Base-by-base conservation (phyloP, 805 yeast species). In the Zygosaccharomyces bailii region DNA sequence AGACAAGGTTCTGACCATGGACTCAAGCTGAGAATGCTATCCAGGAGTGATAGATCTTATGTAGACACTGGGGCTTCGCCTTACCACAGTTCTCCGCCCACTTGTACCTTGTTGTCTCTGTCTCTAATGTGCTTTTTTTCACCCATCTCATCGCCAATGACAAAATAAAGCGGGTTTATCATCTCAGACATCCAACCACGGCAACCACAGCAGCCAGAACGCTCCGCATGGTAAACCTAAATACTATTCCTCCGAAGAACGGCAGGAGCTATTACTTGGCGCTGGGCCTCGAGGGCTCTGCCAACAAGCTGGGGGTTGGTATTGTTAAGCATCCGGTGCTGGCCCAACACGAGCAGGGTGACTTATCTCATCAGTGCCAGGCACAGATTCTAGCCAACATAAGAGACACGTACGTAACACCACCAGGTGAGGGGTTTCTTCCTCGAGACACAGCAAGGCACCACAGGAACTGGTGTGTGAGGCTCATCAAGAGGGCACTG, bases 361-460 rank as follows among this genome's bases (percentile, higher is more conserved):
- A 71, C 18, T 67, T 80, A 17, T 66, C 81, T 0, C 67, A 69
- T 4, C 56, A 67, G 1, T 85, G 86, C 56, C 68, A 80, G 30
- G 95, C 96, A 0, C 77, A 75, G 46, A 85, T 93, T 1, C 71
- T 93, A 25, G 71, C 96, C n/a, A 93, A 93, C 65, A 80, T 93
- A 31, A 76, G 99, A 72, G 96, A 93, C 63, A 93, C 99, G 0
- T 93, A 91, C 60, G 73, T 86, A 24, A 84, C 98, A 1, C 99
- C 99, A 6, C 96, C 98, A 1, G 99, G 99, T 1, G 97, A 93
- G 67, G 99, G 99, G 1, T 93, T 93, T 56, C 67, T 93, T 34
- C 99, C 99, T 1, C 68, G 98, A 48, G 99, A 93, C 59, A 89
- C 97, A 0, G 98, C 99, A 4, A 74, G 96, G 53, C 99, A 93